Percentiles rank a stretch among this genome's conserved stretches.
Evolutionary conservation across 2,329 filamentous ascomycete genomes (phyloP).

Genomic region (Bipolaris sorokiniana): DNA sequence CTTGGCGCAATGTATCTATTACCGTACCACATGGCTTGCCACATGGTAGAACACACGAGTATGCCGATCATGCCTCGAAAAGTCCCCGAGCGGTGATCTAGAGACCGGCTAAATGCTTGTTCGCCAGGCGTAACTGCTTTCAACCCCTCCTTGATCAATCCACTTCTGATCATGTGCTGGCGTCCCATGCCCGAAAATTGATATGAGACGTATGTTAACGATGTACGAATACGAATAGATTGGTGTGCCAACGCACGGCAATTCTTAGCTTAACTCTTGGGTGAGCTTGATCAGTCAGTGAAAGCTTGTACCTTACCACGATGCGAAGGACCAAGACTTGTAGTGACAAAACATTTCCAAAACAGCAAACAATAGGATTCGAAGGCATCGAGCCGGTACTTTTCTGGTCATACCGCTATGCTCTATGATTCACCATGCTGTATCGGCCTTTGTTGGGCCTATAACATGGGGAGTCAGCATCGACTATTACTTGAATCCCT

Average conservation of each 20-base stretch:
- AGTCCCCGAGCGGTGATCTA: slow-evolving; percentile 13
- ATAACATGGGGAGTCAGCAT: slow-evolving; percentile 5
- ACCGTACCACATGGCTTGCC: slow-evolving; percentile 7
- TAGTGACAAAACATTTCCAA: neutral
- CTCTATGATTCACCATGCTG: slow-evolving; percentile 4
- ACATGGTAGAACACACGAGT: neutral
- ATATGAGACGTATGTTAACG: slow-evolving; percentile 20
- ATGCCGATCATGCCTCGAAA: slow-evolving; percentile 7
- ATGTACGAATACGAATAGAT: slow-evolving; percentile 17
- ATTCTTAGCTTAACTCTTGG: slow-evolving; percentile 21
- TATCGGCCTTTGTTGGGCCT: slow-evolving; percentile 2
- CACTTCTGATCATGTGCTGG: slow-evolving; percentile 14
- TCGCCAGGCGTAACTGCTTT: slow-evolving; percentile 27
- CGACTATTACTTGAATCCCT: neutral
- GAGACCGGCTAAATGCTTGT: slow-evolving; percentile 39
- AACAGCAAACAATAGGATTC: neutral
- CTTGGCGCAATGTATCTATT: slow-evolving; percentile 19
- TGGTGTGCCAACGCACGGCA: slow-evolving; percentile 21
- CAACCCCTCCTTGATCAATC: slow-evolving; percentile 13
- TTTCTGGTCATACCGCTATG: neutral
- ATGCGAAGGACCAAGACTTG: neutral
- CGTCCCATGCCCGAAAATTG: slow-evolving; percentile 15
- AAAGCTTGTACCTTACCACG: slow-evolving; percentile 14
- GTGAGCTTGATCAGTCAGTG: slow-evolving; percentile 15
- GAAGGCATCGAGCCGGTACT: neutral